These are phyloP conservation scores for Salvia miltiorrhiza DNA, from an alignment of 257 asterid species.

Conservation along the genomic window DNA sequence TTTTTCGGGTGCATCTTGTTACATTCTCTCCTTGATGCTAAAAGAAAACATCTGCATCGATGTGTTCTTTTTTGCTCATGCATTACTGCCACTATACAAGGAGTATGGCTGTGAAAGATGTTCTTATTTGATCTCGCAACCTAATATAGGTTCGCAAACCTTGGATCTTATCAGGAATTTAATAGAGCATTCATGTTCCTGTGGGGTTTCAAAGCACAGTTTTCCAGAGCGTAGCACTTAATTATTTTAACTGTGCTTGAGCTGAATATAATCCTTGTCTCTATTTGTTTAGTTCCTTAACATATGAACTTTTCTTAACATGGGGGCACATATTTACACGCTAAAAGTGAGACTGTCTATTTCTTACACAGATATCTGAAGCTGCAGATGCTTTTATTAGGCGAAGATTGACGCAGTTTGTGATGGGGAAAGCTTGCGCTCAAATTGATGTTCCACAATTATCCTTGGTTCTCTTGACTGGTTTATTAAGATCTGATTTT, in stretches of 20 bases:
- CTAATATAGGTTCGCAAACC: no score
- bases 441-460: conserved; percentile 78
- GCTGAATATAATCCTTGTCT: not conserved
- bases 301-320: conserved; percentile 5
- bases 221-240: conserved; percentile 1
- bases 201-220: not conserved
- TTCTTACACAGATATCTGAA: conserved; percentile 70
- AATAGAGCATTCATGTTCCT: no score
- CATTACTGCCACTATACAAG: no score
- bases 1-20: no score
- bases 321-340: conserved; percentile 2
- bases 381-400: conserved; percentile 60
- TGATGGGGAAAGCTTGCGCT: conserved; percentile 49
- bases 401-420: conserved; percentile 60
- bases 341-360: conserved; percentile 26
- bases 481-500: conserved; percentile 71
- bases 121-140: no score
- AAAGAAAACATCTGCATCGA: no score
- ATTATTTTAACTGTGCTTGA: not conserved
- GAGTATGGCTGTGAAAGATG: no score
- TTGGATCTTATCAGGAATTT: no score
- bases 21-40: no score
- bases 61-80: no score
- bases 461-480: conserved; percentile 72
- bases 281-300: conserved; percentile 9